Percentiles rank a stretch among this genome's conserved stretches.
Conservation (phyloP, 1,139 yeast species). For the Pneumocystis jirovecii region DNA sequence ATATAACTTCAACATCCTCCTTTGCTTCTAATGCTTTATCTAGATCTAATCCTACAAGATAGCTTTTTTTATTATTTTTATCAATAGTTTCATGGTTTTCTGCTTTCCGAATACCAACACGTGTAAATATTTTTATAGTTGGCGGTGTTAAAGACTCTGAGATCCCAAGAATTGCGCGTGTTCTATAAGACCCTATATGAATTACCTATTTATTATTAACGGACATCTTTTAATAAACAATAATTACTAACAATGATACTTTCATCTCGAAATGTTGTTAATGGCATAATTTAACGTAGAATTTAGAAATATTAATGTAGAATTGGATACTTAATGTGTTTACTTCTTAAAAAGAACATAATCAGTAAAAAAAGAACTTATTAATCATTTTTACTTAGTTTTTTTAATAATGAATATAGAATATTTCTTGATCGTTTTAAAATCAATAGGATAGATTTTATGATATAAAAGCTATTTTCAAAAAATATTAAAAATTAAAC, state of each 20-base stretch:
- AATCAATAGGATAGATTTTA: neutral
- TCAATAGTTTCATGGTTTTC: neutral
- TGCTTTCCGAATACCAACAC: slow-evolving; percentile 3
- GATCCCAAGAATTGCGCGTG: slow-evolving; percentile 11
- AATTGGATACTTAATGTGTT: neutral
- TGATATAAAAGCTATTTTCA: neutral
- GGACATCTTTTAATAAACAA: neutral
- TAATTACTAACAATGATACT: neutral
- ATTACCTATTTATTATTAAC: slow-evolving; percentile 2
- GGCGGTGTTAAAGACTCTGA: slow-evolving; percentile 13
- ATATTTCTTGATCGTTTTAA: neutral
- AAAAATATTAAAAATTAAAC: neutral
- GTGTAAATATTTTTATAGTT: slow-evolving; percentile 2
- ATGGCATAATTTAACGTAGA: slow-evolving; percentile 1
- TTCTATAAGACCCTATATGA: slow-evolving; percentile 11
- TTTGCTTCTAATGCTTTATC: neutral
- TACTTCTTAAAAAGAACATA: neutral
- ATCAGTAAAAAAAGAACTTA: neutral
- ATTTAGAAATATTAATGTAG: neutral
- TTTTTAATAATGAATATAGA: neutral
- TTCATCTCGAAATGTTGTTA: slow-evolving; percentile 15
- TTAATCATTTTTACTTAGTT: neutral
- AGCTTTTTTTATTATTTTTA: neutral
- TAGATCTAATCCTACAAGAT: neutral
- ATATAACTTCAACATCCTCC: neutral